Evolutionary conservation across 2,329 filamentous ascomycete genomes (phyloP), one percentile per base, ranked within the genome.

Genomic region (Dothidotthia symphoricarpi): DNA sequence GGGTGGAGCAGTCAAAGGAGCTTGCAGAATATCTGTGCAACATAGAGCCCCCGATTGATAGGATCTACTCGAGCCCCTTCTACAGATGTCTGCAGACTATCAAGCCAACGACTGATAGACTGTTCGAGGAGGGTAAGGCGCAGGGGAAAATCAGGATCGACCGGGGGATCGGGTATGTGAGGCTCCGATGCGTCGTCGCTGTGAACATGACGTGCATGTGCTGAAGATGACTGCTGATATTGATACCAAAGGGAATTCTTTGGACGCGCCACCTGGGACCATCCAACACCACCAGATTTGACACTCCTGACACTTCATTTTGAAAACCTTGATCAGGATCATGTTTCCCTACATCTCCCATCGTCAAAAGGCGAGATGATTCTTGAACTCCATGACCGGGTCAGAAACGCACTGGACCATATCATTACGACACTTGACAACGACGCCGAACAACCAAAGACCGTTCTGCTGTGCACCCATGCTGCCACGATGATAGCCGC

Each of bases 401-500:
- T 91, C 17, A 85, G 86, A 3, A 80, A 79, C 30, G 80, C 83
- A 2, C 69, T 95, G 28, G 72, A 78, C 28, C 76, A 76, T 31
- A 81, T 96, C 51, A 84, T 96, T 51, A 74, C 77, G 17, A 76
- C 81, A 36, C 82, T 87, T 42, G 89, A 96, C 60, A 60, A 64
- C 6, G 75, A 80, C 32, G 72, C 85, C 32, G 79, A 81, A n/a
- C 73, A 78, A 26, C 72, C 75, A 24, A 81, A 78, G 54, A 77
- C 86, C 0, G 75, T 95, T 16, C 67, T 96, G 27, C 75, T 98
- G 26, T 95, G 88, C 68, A 85, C 87, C 1, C 93, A 98, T 70
- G 93, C 93, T 1, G 93, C 93, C 3, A 81, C 84, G 9, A 78
- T 97, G 57, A 96, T 98, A 61, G 85, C 86, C 7, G 78, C 93